Evolutionary conservation across 345 rosid species (phyloP).

Genomic region (Dipteronia dyeriana): DNA sequence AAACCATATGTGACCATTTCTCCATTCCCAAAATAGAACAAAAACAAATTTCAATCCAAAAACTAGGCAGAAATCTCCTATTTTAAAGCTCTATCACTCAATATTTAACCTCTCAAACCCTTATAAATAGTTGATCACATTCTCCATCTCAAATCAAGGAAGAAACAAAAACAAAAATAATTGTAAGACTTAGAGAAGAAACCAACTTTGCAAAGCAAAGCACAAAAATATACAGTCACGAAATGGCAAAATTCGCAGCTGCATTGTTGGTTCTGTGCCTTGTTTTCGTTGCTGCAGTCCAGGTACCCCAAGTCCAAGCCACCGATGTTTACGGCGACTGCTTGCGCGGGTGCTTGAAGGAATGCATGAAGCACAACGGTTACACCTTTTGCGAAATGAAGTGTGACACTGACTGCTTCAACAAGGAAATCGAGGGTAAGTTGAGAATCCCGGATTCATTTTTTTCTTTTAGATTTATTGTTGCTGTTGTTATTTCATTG

Average conservation of each 20-base stretch:
- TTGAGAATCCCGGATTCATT: background rate
- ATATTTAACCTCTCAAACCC: background rate
- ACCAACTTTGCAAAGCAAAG: background rate
- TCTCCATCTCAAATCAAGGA: background rate
- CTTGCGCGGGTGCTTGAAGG: constrained; percentile 15
- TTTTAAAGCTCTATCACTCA: background rate
- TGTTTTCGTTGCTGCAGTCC: constrained; percentile 22
- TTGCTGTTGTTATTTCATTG: background rate
- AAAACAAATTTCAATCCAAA: background rate
- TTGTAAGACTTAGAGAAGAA: background rate
- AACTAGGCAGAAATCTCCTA: background rate
- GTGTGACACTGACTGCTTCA: constrained; percentile 39
- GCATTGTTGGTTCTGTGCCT: constrained; percentile 28
- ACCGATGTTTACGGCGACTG: background rate
- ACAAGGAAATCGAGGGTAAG: constrained; percentile 26
- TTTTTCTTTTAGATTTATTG: too few species aligned
- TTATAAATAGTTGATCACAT: background rate
- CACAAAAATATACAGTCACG: background rate
- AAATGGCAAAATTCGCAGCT: constrained; percentile 31
- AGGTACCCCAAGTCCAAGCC: background rate
- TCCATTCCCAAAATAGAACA: background rate
- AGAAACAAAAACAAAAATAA: background rate
- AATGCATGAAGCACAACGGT: constrained; percentile 21
- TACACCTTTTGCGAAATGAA: constrained; percentile 34
- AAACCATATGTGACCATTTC: background rate